These are phyloP conservation scores for Clarireedia monteithiana DNA, from an alignment of 2,329 filamentous ascomycete genomes.

Conservation along the genomic window DNA sequence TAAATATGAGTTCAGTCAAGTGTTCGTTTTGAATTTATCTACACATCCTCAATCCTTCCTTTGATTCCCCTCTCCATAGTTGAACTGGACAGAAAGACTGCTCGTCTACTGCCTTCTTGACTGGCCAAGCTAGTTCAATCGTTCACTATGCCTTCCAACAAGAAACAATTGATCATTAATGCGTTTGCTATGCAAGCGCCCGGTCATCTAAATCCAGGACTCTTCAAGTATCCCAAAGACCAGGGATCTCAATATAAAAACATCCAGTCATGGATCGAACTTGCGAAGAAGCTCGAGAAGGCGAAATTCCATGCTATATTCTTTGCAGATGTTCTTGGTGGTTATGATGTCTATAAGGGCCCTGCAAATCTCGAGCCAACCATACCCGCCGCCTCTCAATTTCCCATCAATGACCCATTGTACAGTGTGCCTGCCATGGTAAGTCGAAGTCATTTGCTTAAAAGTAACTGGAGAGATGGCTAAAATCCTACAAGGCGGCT, in stretches of 20 bases:
- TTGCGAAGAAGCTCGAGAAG: slow-evolving; percentile 51
- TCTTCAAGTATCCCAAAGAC: slow-evolving; percentile 59
- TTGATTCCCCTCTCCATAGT: no score
- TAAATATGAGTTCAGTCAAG: background rate
- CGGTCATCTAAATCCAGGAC: slow-evolving; percentile 46
- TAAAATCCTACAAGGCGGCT: slow-evolving; percentile 23
- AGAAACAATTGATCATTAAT: slow-evolving; percentile 42
- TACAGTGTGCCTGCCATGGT: slow-evolving; percentile 59
- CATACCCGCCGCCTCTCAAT: slow-evolving; percentile 56
- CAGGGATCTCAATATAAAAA: slow-evolving; percentile 53
- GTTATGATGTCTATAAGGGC: slow-evolving; percentile 63
- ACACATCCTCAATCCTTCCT: no score
- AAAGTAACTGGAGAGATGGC: background rate
- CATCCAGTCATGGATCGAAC: slow-evolving; percentile 51
- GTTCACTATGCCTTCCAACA: slow-evolving; percentile 17
- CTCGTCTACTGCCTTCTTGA: background rate
- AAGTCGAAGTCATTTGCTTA: slow-evolving; percentile 19
- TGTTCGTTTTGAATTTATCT: background rate
- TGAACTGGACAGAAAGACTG: no score
- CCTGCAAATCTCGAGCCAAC: slow-evolving; percentile 51
- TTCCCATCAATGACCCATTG: slow-evolving; percentile 63
- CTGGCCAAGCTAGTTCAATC: background rate
- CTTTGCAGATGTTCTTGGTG: slow-evolving; percentile 58
- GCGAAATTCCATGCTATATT: slow-evolving; percentile 61
- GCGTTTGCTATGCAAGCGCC: slow-evolving; percentile 43